These are phyloP conservation scores for Crepidotus variabilis DNA, from an alignment of 768 basidiomycete genomes.

Conservation along the genomic window DNA sequence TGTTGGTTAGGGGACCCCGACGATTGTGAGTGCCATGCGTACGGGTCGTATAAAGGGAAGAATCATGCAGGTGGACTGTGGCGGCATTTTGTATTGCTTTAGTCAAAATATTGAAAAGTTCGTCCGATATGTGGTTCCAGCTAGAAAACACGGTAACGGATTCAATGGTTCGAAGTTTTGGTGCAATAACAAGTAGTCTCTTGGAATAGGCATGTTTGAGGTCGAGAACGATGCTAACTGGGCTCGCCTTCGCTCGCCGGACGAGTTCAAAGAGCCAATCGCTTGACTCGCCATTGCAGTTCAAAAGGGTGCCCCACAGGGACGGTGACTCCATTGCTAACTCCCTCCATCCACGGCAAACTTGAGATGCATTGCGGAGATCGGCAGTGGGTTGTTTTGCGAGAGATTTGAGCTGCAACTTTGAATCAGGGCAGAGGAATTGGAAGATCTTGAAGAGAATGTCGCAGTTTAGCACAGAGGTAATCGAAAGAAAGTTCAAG, in stretches of 20 bases:
- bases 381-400: background rate
- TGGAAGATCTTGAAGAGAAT: background rate
- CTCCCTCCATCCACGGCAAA: background rate
- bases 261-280: background rate
- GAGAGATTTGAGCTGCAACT: background rate
- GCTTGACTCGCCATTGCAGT: background rate
- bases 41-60: too few relatives aligned
- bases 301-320: background rate
- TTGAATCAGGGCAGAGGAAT: background rate
- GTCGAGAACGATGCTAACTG: background rate
- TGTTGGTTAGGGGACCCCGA: too few relatives aligned
- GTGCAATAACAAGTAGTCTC: too few relatives aligned
- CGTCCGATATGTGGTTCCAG: too few relatives aligned
- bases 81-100: too few relatives aligned
- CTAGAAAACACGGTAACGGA: too few relatives aligned
- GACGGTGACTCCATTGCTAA: background rate
- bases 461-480: background rate
- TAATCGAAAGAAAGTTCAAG: background rate
- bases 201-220: too few relatives aligned
- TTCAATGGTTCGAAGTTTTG: too few relatives aligned
- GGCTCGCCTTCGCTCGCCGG: background rate
- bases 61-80: too few relatives aligned
- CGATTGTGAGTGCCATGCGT: too few relatives aligned
- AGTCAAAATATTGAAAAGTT: too few relatives aligned
- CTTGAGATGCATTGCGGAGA: background rate